Percentiles rank a stretch among this genome's conserved stretches.
Evolutionary conservation across 306 rosid genomes (phyloP).

Genomic region (Dryas alaskensis): DNA sequence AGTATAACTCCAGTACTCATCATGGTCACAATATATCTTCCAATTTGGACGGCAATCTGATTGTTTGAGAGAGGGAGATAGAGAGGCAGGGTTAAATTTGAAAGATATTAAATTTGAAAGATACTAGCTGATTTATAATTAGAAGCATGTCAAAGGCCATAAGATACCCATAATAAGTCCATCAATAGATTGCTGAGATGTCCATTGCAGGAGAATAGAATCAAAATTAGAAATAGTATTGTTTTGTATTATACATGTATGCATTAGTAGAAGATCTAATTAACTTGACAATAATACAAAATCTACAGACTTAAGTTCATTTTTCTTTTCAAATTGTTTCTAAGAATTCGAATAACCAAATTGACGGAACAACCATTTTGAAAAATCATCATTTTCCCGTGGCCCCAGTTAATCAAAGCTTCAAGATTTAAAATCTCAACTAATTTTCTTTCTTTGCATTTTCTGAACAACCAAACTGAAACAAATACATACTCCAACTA

Average conservation of each 20-base stretch:
- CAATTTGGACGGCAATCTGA: conserved; percentile 79
- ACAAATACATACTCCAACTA: neutral
- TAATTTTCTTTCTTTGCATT: neutral
- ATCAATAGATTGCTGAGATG: neutral
- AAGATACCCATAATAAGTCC: neutral
- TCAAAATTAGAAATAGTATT: neutral
- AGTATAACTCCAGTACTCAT: conserved; percentile 94
- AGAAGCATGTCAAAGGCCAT: neutral
- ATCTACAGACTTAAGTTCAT: neutral
- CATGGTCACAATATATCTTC: conserved; percentile 95
- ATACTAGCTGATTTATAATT: neutral
- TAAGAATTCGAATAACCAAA: neutral
- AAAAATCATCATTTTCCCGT: neutral
- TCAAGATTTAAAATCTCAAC: conserved; percentile 9
- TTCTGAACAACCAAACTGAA: neutral
- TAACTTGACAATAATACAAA: neutral
- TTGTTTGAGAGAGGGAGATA: conserved; percentile 7
- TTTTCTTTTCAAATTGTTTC: no score
- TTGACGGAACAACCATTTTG: neutral
- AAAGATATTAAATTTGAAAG: conserved; percentile 10
- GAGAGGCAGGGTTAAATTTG: neutral
- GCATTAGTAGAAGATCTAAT: no score
- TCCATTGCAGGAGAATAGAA: neutral
- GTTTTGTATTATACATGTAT: neutral
- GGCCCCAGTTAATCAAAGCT: neutral